Percentiles rank a stretch among this genome's conserved stretches.
phyloP scores from a whole-genome alignment of 257 asterid species.

The Solanum clarkiae region DNA sequence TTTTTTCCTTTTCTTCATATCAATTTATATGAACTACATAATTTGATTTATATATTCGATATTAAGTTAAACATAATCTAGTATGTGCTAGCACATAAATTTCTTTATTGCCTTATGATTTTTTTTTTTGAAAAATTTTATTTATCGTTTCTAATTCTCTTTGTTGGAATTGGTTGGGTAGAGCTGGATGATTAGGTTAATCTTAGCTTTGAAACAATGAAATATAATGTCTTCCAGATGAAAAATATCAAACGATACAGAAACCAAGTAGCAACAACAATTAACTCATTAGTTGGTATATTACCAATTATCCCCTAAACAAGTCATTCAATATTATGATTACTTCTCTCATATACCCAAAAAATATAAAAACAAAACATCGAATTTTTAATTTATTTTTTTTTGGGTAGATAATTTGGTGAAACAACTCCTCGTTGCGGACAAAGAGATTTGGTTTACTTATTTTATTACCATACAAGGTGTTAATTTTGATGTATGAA shows the following conservation, averaged over 20 bases:
- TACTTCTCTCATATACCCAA: background rate
- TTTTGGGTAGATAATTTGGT: background rate
- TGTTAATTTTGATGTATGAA: background rate
- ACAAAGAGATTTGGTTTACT: background rate
- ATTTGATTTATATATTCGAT: background rate
- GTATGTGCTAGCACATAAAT: background rate
- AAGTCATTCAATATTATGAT: background rate
- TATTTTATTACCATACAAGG: background rate
- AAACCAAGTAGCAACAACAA: constrained; percentile 22
- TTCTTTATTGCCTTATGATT: background rate
- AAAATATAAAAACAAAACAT: background rate
- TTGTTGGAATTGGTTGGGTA: background rate
- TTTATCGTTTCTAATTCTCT: background rate
- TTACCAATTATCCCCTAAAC: background rate
- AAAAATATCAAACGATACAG: background rate
- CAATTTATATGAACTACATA: background rate
- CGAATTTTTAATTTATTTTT: background rate
- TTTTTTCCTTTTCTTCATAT: background rate
- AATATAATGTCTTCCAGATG: background rate
- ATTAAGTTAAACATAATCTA: background rate
- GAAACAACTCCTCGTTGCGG: background rate
- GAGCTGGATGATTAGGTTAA: constrained; percentile 4
- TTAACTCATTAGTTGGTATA: constrained; percentile 1
- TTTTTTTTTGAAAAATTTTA: background rate
- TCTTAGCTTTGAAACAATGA: constrained; percentile 39